Evolutionary conservation across 306 rosid species (phyloP).

Genomic region (Citrullus mucosospermus): DNA sequence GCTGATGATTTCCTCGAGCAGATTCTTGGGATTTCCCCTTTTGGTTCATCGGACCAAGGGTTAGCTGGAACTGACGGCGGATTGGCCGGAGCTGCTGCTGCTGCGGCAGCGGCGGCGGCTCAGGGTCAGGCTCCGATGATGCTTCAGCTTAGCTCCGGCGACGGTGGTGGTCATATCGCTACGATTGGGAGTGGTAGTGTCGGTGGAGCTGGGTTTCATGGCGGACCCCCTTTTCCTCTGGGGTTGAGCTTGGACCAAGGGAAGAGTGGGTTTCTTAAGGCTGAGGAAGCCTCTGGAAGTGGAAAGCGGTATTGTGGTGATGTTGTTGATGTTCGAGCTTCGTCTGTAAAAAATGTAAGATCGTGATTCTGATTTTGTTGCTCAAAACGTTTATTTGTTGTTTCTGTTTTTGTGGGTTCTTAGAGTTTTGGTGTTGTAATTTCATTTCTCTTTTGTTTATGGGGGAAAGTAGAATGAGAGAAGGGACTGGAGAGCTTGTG

Average conservation of each 20-base stretch:
- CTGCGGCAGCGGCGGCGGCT: constrained; percentile 8
- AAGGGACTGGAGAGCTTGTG: background rate
- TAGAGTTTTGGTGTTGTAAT: background rate
- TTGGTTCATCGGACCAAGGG: constrained; percentile 47
- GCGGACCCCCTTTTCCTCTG: constrained; percentile 48
- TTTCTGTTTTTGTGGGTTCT: background rate
- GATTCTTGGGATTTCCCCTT: constrained; percentile 63
- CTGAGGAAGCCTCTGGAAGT: constrained; percentile 86
- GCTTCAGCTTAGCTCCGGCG: constrained; percentile 78
- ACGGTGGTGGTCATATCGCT: constrained; percentile 34
- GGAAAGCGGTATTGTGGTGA: constrained; percentile 71
- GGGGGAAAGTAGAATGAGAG: background rate
- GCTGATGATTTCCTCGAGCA: constrained; percentile 87
- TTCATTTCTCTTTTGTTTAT: background rate
- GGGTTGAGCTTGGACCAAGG: constrained; percentile 91
- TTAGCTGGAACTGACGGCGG: constrained; percentile 33
- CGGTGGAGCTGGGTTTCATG: constrained; percentile 31
- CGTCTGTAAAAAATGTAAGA: constrained; percentile 55
- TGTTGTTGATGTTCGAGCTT: constrained; percentile 44
- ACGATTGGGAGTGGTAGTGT: constrained; percentile 28
- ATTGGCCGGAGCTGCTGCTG: constrained; percentile 18
- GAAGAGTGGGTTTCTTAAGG: constrained; percentile 48
- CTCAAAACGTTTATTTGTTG: background rate
- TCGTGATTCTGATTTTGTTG: background rate
- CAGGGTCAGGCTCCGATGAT: constrained; percentile 37